A percentile compares a stretch with the other conserved stretches of the same genome.
Evolutionary conservation across 306 rosid species (phyloP).

Genomic region (Cicer cuneatum): DNA sequence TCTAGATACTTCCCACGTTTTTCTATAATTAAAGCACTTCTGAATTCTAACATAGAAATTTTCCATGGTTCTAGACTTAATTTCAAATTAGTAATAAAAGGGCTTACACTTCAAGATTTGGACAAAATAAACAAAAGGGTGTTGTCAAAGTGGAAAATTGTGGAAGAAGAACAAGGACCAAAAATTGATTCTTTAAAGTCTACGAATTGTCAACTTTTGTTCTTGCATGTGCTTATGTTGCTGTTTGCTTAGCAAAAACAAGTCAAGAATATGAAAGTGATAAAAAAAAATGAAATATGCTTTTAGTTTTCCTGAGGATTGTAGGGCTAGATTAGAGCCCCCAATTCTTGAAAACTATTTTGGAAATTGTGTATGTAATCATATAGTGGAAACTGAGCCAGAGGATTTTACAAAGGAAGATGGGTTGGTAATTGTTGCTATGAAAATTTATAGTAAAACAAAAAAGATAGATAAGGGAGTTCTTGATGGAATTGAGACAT

Average conservation of each 20-base stretch:
- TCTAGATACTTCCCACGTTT: too few species aligned
- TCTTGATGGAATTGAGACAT: not conserved
- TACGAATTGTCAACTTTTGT: slow-evolving; percentile 47
- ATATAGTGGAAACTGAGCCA: not conserved
- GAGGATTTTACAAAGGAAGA: slow-evolving; percentile 18
- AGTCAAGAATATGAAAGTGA: not conserved
- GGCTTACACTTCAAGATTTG: slow-evolving; percentile 40
- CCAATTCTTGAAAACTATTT: slow-evolving; percentile 36
- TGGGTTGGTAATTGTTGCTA: slow-evolving; percentile 17
- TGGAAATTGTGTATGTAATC: slow-evolving; percentile 40
- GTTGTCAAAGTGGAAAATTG: slow-evolving; percentile 30
- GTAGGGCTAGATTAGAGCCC: slow-evolving; percentile 24
- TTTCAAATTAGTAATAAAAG: too few species aligned
- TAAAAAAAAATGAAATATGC: not conserved
- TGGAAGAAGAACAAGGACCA: not conserved
- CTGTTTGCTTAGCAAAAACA: slow-evolving; percentile 46
- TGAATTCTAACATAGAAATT: too few species aligned
- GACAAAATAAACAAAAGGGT: slow-evolving; percentile 42
- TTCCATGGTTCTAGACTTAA: too few species aligned
- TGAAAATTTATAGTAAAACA: not conserved
- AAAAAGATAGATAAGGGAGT: not conserved
- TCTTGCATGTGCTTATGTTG: slow-evolving; percentile 37
- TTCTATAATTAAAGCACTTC: too few species aligned
- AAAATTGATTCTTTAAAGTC: slow-evolving; percentile 13
- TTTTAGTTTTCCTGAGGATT: slow-evolving; percentile 23